Evolutionary conservation across 2,329 filamentous ascomycete genomes (phyloP).

Genomic region (Ascochyta pisi): DNA sequence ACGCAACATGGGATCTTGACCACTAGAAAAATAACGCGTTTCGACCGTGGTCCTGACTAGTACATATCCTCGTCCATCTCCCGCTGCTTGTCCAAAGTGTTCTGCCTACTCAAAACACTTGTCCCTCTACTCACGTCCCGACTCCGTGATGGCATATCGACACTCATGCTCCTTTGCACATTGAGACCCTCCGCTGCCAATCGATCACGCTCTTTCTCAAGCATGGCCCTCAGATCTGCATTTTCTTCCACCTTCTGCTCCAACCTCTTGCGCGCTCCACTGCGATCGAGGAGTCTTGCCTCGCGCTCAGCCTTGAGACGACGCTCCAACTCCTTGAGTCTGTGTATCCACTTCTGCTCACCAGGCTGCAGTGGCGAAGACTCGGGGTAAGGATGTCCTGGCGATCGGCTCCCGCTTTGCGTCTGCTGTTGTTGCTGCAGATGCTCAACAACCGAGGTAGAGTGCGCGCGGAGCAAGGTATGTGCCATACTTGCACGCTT

Average conservation of each 20-base stretch:
- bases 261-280: slow-evolving; percentile 79
- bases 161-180: slow-evolving; percentile 31
- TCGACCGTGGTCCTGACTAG: neutral
- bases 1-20: neutral
- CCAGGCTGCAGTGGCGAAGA: slow-evolving; percentile 53
- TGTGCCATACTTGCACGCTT: slow-evolving; percentile 57
- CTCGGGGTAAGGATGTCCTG: slow-evolving; percentile 43
- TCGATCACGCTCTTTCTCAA: slow-evolving; percentile 63
- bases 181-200: slow-evolving; percentile 28
- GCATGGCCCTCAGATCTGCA: slow-evolving; percentile 69
- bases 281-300: slow-evolving; percentile 81
- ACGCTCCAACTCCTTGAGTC: slow-evolving; percentile 85
- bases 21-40: too few relatives aligned
- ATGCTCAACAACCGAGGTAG: slow-evolving; percentile 58
- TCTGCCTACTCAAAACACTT: slow-evolving; percentile 31
- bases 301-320: slow-evolving; percentile 91
- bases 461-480: slow-evolving; percentile 63
- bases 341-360: slow-evolving; percentile 82
- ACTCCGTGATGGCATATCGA: slow-evolving; percentile 16
- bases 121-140: slow-evolving; percentile 20
- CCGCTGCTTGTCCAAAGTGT: slow-evolving; percentile 5
- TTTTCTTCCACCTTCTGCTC: slow-evolving; percentile 79
- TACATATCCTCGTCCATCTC: slow-evolving; percentile 18
- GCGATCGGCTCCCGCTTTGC: slow-evolving; percentile 7
- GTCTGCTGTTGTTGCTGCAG: slow-evolving; percentile 30